Evolutionary conservation across 2,329 filamentous ascomycete genomes (phyloP).

Genomic region (Trichoderma harzianum): DNA sequence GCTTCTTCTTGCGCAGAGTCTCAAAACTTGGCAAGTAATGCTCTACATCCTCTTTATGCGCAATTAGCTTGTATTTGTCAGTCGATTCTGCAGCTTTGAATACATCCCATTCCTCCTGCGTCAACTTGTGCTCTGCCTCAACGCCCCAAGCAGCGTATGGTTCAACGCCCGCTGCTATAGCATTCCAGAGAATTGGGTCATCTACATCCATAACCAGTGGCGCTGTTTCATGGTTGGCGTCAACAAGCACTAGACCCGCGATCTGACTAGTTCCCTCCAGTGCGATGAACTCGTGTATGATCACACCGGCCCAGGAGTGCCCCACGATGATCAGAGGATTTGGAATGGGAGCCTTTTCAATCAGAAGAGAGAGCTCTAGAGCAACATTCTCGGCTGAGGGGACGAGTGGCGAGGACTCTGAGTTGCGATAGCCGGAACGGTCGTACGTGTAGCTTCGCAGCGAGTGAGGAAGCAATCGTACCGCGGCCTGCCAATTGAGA

Average conservation of each 20-base stretch:
- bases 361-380: not conserved
- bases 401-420: not conserved
- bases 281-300: not conserved
- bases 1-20: not conserved
- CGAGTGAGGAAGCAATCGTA: not conserved
- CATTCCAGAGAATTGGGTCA: not conserved
- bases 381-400: not conserved
- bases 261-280: not conserved
- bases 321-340: not conserved
- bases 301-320: not conserved
- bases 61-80: not conserved
- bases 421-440: not conserved
- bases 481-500: constrained; percentile 4
- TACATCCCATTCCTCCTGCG: not conserved
- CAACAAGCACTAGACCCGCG: constrained; percentile 1
- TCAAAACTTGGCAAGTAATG: not conserved
- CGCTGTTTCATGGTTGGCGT: not conserved
- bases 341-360: not conserved
- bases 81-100: not conserved
- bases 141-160: not conserved
- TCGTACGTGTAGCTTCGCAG: not conserved
- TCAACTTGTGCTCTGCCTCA: not conserved
- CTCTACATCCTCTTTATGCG: not conserved
- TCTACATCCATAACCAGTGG: not conserved
- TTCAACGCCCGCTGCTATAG: not conserved